phyloP scores from a whole-genome alignment of 495 filamentous ascomycete genomes.

The Penicillium daleae region DNA sequence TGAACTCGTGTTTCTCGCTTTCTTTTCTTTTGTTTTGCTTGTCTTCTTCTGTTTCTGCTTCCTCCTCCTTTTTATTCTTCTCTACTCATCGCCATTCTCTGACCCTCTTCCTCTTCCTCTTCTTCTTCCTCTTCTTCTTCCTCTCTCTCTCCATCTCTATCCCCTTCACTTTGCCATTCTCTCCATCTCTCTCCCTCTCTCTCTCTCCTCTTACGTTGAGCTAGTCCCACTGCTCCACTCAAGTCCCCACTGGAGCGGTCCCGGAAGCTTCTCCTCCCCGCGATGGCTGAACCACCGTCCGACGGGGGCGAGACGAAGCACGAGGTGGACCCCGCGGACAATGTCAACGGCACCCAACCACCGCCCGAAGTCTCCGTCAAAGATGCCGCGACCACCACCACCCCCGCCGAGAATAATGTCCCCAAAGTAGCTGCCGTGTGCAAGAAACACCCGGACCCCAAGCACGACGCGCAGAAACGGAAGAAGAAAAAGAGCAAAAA shows the following conservation, averaged over 20 bases:
- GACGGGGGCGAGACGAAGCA: constrained; percentile 30
- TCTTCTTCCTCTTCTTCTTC: not conserved
- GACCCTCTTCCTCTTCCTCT: not conserved
- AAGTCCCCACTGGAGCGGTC: constrained; percentile 16
- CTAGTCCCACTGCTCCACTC: constrained; percentile 6
- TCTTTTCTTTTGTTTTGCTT: not conserved
- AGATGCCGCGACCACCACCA: constrained; percentile 29
- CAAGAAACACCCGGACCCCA: constrained; percentile 44
- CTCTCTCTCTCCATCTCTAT: not conserved
- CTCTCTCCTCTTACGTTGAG: not conserved
- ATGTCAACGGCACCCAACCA: constrained; percentile 24
- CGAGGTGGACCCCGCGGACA: constrained; percentile 37
- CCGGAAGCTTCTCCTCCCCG: constrained; percentile 24
- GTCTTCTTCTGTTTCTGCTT: not conserved
- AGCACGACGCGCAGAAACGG: constrained; percentile 23
- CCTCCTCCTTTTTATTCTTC: not conserved
- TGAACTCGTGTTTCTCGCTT: constrained; percentile 1
- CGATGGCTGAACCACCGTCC: constrained; percentile 35
- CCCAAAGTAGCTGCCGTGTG: constrained; percentile 35
- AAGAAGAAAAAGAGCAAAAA: constrained; percentile 35
- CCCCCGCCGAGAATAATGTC: constrained; percentile 26
- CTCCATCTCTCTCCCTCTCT: not conserved
- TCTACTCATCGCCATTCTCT: not conserved
- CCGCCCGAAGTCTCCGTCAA: constrained; percentile 30
- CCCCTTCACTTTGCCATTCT: not conserved